Evolutionary conservation across 192 early-diverging fungal genomes (phyloP).

Genomic region (Helicostylum pulchrum): DNA sequence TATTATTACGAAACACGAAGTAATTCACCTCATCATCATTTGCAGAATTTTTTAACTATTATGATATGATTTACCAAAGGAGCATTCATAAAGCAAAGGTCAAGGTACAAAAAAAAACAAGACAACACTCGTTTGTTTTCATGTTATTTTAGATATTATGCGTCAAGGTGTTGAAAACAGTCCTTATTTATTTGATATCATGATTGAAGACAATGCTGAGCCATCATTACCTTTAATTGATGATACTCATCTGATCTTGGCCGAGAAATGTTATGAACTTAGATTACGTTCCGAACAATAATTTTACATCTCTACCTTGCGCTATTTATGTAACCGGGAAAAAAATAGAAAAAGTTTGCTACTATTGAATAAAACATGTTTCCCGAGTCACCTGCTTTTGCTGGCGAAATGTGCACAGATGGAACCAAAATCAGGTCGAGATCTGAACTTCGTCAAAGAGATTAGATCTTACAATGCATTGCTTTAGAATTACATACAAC

Average conservation of each 20-base stretch:
- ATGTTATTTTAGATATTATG: conserved; percentile 62
- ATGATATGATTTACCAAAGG: conserved; percentile 63
- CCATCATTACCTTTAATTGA: conserved; percentile 46
- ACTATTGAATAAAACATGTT: conserved; percentile 26
- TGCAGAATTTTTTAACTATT: conserved; percentile 89
- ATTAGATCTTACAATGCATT: conserved; percentile 85
- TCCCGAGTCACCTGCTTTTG: not conserved
- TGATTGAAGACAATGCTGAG: conserved; percentile 11
- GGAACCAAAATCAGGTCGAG: conserved; percentile 25
- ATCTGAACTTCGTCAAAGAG: conserved; percentile 74
- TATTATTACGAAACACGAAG: conserved; percentile 76
- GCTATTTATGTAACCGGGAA: conserved; percentile 79
- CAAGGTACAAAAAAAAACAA: conserved; percentile 39
- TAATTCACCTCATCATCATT: conserved; percentile 62
- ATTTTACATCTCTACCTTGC: conserved; percentile 70
- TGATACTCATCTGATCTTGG: conserved; percentile 73
- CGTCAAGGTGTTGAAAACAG: conserved; percentile 40
- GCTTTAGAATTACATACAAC: conserved; percentile 81
- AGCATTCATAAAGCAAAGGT: conserved; percentile 23
- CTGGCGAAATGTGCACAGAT: conserved; percentile 16
- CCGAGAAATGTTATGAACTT: conserved; percentile 84
- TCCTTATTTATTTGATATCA: not conserved
- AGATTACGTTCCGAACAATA: conserved; percentile 67
- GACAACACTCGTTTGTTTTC: conserved; percentile 49
- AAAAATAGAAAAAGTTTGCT: conserved; percentile 60